These are phyloP conservation scores for Leishmania arabica DNA, from an alignment of 208 protist species.

Conservation along the genomic window DNA sequence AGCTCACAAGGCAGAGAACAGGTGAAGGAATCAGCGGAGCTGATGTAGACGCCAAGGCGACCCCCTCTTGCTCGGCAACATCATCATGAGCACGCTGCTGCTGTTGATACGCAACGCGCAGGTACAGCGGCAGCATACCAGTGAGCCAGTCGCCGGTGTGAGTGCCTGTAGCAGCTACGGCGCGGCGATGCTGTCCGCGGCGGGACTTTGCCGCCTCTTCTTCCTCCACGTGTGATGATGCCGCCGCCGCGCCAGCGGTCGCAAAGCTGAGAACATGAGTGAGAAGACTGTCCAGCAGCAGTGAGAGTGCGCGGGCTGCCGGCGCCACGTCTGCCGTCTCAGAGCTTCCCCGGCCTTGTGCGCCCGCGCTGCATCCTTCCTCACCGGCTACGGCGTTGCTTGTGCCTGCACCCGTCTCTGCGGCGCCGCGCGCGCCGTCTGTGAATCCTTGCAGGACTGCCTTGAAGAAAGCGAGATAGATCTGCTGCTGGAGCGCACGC, in stretches of 20 bases:
- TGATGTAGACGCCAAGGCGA: not conserved
- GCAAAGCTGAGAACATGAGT: not conserved
- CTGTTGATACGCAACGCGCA: conserved; percentile 16
- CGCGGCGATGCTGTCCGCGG: conserved; percentile 9
- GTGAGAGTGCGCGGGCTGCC: not conserved
- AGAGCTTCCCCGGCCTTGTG: not conserved
- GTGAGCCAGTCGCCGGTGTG: conserved; percentile 19
- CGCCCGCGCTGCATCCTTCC: not conserved
- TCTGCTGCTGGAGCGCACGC: conserved; percentile 33
- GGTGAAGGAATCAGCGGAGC: conserved; percentile 8
- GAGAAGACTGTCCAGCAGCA: conserved; percentile 21
- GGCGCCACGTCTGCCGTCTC: not conserved
- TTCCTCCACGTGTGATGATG: not conserved
- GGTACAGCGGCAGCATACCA: conserved; percentile 30
- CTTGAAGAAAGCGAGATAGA: conserved; percentile 32
- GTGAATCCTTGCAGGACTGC: conserved; percentile 28
- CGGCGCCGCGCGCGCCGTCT: conserved; percentile 3
- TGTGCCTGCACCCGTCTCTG: not conserved
- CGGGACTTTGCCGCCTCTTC: conserved; percentile 6
- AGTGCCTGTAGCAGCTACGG: not conserved
- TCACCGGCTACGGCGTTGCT: not conserved
- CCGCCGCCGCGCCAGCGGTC: not conserved
- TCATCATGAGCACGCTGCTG: not conserved
- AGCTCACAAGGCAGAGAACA: conserved; percentile 28
- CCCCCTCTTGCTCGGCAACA: not conserved